Evolutionary conservation across 2,329 filamentous ascomycete genomes (phyloP), one percentile per base, ranked within the genome.

Genomic region (Graphilbum fragrans): DNA sequence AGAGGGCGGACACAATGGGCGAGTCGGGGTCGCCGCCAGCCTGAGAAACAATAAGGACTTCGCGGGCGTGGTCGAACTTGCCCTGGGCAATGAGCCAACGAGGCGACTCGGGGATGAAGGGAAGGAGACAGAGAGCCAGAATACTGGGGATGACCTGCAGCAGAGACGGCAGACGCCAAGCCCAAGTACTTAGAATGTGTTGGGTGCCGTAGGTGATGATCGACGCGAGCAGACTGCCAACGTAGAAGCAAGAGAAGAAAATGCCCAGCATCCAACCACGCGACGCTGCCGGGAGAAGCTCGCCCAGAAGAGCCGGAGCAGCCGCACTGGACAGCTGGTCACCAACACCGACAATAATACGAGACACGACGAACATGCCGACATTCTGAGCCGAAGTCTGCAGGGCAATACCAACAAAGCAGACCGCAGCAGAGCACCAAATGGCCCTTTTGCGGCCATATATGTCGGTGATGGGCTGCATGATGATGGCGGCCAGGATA

Each of bases 331-430:
- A 59, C 8, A 65, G 57, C 58, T 5, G 50, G 54, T 2, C 69
- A n/a, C 69, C n/a, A n/a, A n/a, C n/a, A n/a, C n/a, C n/a, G n/a
- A n/a, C n/a, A n/a, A n/a, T n/a, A n/a, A n/a, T n/a, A n/a, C n/a
- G n/a, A n/a, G n/a, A n/a, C n/a, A n/a, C n/a, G n/a, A n/a, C n/a
- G n/a, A n/a, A n/a, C n/a, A n/a, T n/a, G n/a, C n/a, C n/a, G n/a
- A n/a, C n/a, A n/a, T n/a, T n/a, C n/a, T n/a, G n/a, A n/a, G n/a
- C n/a, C n/a, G n/a, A n/a, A n/a, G n/a, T n/a, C n/a, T n/a, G n/a
- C n/a, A n/a, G n/a, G n/a, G n/a, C n/a, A 29, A 67, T 55, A 0
- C 69, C 69, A 4, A 72, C 51, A 5, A 72, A 0, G 66, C 63
- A 0, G 62, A 59, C 50, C 70, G 68, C 9, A 71, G 50, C 12